Conservation (phyloP, 768 basidiomycete genomes). For the Astraeus odoratus region DNA sequence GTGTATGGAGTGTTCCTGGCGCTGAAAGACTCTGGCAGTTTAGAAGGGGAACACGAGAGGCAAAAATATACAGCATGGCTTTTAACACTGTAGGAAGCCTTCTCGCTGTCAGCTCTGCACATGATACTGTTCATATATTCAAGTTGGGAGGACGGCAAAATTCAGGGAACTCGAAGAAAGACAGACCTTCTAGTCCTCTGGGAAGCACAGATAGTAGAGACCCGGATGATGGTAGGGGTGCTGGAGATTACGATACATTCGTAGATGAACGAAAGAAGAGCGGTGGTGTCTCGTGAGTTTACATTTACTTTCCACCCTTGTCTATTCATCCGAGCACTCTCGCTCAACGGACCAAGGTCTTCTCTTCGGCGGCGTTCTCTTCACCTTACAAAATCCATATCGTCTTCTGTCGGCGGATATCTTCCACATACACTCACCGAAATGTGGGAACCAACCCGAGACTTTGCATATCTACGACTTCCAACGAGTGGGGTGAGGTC, state of each 20-base stretch:
- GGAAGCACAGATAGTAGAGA: constrained; percentile 61
- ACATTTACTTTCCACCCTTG: background rate
- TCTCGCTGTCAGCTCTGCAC: constrained; percentile 86
- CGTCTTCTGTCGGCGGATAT: constrained; percentile 77
- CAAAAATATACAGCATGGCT: constrained; percentile 75
- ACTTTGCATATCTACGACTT: constrained; percentile 86
- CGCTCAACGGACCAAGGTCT: constrained; percentile 22
- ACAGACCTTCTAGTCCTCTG: constrained; percentile 47
- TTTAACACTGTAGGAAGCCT: constrained; percentile 82
- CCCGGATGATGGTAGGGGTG: constrained; percentile 45
- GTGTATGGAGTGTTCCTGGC: constrained; percentile 86
- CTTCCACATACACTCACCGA: constrained; percentile 87
- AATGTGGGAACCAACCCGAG: constrained; percentile 94
- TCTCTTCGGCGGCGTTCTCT: constrained; percentile 62
- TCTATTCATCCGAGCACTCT: background rate
- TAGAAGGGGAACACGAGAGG: constrained; percentile 80
- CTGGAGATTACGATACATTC: constrained; percentile 82
- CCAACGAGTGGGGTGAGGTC: constrained; percentile 74
- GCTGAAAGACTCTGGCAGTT: constrained; percentile 96
- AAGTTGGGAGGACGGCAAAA: constrained; percentile 53
- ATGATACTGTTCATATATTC: constrained; percentile 96
- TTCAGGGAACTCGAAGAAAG: constrained; percentile 19
- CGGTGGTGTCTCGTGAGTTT: constrained; percentile 46
- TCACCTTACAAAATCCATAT: constrained; percentile 67
- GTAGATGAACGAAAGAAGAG: constrained; percentile 68